Evolutionary conservation across 768 basidiomycete species (phyloP), one percentile per base, ranked within the genome.

Genomic region (Cubamyces sp.): DNA sequence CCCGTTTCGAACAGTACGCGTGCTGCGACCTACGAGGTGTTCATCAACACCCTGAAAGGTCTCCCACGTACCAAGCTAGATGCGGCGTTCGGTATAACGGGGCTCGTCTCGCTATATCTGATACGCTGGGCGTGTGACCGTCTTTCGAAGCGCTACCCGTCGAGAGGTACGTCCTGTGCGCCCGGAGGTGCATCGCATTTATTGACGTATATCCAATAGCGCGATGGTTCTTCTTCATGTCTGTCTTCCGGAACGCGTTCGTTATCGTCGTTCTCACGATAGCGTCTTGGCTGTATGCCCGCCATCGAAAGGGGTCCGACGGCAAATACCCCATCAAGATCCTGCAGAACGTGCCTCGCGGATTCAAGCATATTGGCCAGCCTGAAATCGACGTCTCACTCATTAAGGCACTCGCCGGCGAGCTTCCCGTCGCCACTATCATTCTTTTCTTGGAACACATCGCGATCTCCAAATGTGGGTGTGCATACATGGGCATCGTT

Each of bases 391-490:
- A 82, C 61, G 37, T 65, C 1, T 65, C 77, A 18, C 81, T 96
- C 26, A 72, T 96, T 34, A 62, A 69, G 1, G 91, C 90, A 0
- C 77, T 97, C 57, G 88, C 82, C 4, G 76, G 85, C 5, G 82
- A 96, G 60, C 74, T 98, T 3, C 91, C 91, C 2, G 84, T 92
- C 4, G 87, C 92, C 18, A 93, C 91, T 0, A 92, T 95, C 65
- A 88, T 96, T 69, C 81, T 97, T 40, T 80, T 97, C 18, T 79
- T 97, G 53, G 95, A 96, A 73, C 96, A 98, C 77, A 97, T 98
- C 61, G 90, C 95, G 28, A 98, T 98, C 64, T 85, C 90, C 18
- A 96, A 95, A 74, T 91, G 91, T 90, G 72, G 70, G 84, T 74
- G 19, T 23, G 11, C 42, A n/a, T 39, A 34, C 37, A 1, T 47